Percentiles rank a stretch among this genome's conserved stretches.
These are phyloP conservation scores for Leccinellum rugosiceps DNA, from an alignment of 768 basidiomycete species.

Conservation along the genomic window DNA sequence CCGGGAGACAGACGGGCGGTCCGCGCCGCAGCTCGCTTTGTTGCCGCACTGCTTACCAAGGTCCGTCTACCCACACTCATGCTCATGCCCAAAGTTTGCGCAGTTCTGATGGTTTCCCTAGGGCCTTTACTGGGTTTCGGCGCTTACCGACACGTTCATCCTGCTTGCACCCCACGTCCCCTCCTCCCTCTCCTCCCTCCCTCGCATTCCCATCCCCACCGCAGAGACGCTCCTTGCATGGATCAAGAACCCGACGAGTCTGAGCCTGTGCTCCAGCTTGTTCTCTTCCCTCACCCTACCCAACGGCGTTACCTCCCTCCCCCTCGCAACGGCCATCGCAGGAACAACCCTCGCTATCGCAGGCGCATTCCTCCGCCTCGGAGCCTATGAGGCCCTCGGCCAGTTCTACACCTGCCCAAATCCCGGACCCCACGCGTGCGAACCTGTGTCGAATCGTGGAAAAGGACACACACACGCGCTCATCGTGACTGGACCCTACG, in stretches of 20 bases:
- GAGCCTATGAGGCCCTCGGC: slow-evolving; percentile 26
- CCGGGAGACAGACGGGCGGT: slow-evolving; percentile 27
- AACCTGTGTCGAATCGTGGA: not conserved
- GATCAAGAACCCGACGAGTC: not conserved
- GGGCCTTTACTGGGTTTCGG: slow-evolving; percentile 18
- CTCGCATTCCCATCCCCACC: not conserved
- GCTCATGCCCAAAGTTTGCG: no score
- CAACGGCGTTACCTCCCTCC: not conserved
- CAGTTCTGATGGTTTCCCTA: not conserved
- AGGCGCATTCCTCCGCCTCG: slow-evolving; percentile 41
- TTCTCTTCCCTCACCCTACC: not conserved
- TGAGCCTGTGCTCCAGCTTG: not conserved
- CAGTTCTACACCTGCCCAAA: slow-evolving; percentile 21
- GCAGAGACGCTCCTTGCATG: not conserved
- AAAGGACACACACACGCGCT: slow-evolving; percentile 19
- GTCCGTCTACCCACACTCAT: not conserved
- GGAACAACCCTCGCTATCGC: slow-evolving; percentile 38
- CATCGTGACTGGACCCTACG: slow-evolving; percentile 28
- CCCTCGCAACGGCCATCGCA: slow-evolving; percentile 19
- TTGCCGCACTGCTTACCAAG: slow-evolving; percentile 12
- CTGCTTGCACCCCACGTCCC: slow-evolving; percentile 9
- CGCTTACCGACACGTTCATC: slow-evolving; percentile 6
- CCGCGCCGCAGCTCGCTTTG: slow-evolving; percentile 6
- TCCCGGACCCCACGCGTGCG: slow-evolving; percentile 3
- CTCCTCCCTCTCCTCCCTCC: not conserved